Conservation (phyloP, 805 yeast genomes). For the Starmerella apis region DNA sequence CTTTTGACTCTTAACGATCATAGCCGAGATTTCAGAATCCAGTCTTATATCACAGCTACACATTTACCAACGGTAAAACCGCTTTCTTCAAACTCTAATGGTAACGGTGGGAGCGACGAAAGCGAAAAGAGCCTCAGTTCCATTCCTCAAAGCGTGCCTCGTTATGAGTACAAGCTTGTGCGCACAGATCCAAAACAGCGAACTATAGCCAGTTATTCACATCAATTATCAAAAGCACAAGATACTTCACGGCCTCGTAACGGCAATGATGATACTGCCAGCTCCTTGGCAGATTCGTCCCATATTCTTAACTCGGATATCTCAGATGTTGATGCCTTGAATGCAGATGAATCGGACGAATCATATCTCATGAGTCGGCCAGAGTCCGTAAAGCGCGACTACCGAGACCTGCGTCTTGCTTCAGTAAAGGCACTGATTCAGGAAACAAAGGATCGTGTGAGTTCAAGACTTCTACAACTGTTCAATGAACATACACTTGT, state of each 20-base stretch:
- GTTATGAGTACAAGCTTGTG: constrained; percentile 55
- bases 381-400: background rate
- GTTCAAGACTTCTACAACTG: constrained; percentile 51
- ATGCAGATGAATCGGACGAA: background rate
- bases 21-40: constrained; percentile 58
- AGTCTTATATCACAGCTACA: constrained; percentile 27
- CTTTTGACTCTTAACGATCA: constrained; percentile 49
- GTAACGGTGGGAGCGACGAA: background rate
- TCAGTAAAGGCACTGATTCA: constrained; percentile 45
- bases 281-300: background rate
- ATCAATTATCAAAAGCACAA: background rate
- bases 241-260: background rate
- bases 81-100: constrained; percentile 30
- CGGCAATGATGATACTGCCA: background rate
- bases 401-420: constrained; percentile 16
- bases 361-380: background rate
- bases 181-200: constrained; percentile 61
- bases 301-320: background rate
- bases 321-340: background rate
- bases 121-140: background rate
- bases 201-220: constrained; percentile 36
- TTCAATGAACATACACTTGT: constrained; percentile 63
- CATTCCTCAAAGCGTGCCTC: background rate
- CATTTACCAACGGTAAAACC: background rate
- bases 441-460: constrained; percentile 39